A percentile compares a stretch with the other conserved stretches of the same genome.
Conservation (phyloP, 2,329 filamentous ascomycete species). For the Cytospora piceicola region DNA sequence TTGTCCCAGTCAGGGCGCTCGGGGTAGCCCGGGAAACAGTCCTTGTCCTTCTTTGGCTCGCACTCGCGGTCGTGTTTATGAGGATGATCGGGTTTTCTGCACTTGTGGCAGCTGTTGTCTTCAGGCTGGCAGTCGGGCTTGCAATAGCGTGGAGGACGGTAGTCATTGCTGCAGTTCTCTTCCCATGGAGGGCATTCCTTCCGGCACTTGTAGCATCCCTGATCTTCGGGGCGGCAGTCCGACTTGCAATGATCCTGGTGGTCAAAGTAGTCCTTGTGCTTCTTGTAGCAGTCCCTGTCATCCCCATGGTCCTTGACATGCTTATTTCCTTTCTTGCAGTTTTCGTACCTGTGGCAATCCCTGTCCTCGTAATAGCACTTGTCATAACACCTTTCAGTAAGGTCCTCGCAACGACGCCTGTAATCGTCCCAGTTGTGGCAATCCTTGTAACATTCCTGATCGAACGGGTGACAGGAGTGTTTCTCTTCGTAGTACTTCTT, state of each 20-base stretch:
- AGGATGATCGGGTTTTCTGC: not conserved
- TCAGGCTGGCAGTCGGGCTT: slow-evolving; percentile 1
- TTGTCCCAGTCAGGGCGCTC: slow-evolving; percentile 11
- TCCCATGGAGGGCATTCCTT: slow-evolving; percentile 22
- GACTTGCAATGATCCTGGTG: slow-evolving; percentile 23
- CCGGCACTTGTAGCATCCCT: slow-evolving; percentile 13
- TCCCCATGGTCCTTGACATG: not conserved
- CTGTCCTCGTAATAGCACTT: slow-evolving; percentile 19
- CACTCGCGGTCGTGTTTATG: not conserved
- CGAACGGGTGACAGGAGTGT: slow-evolving; percentile 23
- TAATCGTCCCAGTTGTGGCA: slow-evolving; percentile 24
- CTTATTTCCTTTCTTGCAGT: not conserved
- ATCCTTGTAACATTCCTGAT: slow-evolving; percentile 23
- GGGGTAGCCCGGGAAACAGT: not conserved
- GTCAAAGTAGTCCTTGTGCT: slow-evolving; percentile 1
- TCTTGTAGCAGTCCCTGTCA: slow-evolving; percentile 10
- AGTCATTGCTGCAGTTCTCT: slow-evolving; percentile 18
- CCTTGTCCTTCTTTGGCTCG: slow-evolving; percentile 6
- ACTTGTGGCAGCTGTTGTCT: not conserved
- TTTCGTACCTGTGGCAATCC: slow-evolving; percentile 12
- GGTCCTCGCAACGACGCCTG: slow-evolving; percentile 15
- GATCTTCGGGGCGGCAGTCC: slow-evolving; percentile 11
- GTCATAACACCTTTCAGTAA: slow-evolving; percentile 10
- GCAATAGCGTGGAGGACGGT: slow-evolving; percentile 1
- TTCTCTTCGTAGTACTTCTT: slow-evolving; percentile 21